Evolutionary conservation across 306 rosid genomes (phyloP).

Genomic region (Cucurbita moschata): DNA sequence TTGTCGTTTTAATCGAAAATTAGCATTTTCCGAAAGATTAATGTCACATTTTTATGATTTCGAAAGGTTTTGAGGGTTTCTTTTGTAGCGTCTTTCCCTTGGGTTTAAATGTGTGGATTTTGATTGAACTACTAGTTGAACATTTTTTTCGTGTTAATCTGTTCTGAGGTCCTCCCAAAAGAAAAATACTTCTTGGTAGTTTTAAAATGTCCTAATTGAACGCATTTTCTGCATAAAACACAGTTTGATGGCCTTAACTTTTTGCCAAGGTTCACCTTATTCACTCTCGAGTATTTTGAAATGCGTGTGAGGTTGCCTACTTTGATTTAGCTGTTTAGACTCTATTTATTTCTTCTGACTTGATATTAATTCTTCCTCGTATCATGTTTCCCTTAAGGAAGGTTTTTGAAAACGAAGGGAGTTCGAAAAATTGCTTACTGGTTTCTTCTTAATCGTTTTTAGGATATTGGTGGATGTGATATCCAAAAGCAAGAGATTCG

Average conservation of each 20-base stretch:
- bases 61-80: not conserved
- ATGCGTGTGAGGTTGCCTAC: not conserved
- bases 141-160: not conserved
- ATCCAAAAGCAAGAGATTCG: slow-evolving; percentile 99
- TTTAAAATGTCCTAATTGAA: not conserved
- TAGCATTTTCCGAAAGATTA: not conserved
- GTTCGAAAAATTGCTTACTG: not conserved
- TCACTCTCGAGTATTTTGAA: not conserved
- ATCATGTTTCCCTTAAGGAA: not conserved
- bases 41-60: not conserved
- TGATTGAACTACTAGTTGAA: not conserved
- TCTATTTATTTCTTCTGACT: not conserved
- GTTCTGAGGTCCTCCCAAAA: not conserved
- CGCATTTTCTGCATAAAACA: not conserved
- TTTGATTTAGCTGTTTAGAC: not conserved
- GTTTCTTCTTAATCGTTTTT: not conserved
- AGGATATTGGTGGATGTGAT: slow-evolving; percentile 99
- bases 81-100: not conserved
- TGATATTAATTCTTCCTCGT: not conserved
- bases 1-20: not conserved
- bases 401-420: not conserved
- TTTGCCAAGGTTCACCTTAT: not conserved
- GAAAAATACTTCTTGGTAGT: not conserved
- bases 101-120: not conserved
- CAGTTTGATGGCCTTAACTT: not conserved